Evolutionary conservation across 257 asterid species (phyloP).

Genomic region (Mitragyna speciosa): DNA sequence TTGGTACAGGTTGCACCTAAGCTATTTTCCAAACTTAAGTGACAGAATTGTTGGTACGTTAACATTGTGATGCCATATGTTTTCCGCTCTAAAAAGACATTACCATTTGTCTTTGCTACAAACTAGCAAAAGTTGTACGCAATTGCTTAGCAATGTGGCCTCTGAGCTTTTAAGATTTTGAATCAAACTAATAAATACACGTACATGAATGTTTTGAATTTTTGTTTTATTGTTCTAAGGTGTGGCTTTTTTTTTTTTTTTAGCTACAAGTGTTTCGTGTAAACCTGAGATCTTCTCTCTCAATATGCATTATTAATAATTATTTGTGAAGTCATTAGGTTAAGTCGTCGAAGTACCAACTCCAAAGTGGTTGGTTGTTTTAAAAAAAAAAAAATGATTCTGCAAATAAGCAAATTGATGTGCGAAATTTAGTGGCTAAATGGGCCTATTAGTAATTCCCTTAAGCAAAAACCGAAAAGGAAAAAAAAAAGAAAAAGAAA

Average conservation of each 20-base stretch:
- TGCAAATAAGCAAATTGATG: not conserved
- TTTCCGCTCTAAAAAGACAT: conserved; percentile 12
- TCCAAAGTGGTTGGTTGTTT: not conserved
- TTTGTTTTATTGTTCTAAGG: not conserved
- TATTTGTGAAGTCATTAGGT: not conserved
- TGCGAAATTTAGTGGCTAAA: not conserved
- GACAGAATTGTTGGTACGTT: conserved; percentile 27
- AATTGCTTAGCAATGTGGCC: conserved; percentile 23
- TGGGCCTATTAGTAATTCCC: not conserved
- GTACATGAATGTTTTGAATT: not conserved
- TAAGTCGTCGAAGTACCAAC: not conserved
- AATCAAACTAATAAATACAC: conserved; percentile 28
- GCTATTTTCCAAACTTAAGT: conserved; percentile 55
- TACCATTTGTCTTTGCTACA: conserved; percentile 25
- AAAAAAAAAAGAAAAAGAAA: no score
- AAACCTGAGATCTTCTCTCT: not conserved
- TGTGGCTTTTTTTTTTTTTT: not conserved
- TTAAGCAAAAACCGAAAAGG: no score
- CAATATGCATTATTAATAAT: not conserved
- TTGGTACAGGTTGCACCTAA: conserved; percentile 41
- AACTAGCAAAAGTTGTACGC: conserved; percentile 22
- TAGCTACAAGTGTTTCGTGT: not conserved
- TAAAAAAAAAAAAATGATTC: not conserved
- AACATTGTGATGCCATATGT: conserved; percentile 16
- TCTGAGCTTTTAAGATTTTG: conserved; percentile 30